These are phyloP conservation scores for Pythium aristosporum DNA, from an alignment of 352 stramenopile species.

Conservation along the genomic window DNA sequence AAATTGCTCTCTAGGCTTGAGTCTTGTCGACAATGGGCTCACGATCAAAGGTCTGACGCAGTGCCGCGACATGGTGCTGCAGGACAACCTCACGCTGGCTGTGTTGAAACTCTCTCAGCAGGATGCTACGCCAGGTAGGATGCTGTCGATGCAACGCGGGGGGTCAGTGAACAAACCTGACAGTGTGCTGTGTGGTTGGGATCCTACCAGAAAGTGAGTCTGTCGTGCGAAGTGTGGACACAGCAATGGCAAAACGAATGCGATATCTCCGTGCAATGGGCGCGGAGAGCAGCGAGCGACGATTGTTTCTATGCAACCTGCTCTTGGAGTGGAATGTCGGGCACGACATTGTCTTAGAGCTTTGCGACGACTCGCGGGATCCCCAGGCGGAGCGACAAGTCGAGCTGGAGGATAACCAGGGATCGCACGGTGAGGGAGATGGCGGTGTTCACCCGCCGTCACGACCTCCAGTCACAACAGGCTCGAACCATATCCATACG, in stretches of 20 bases:
- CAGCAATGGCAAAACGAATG: not conserved
- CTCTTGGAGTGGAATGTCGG: conserved; percentile 55
- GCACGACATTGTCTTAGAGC: conserved; percentile 48
- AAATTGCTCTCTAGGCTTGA: conserved; percentile 30
- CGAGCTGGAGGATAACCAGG: conserved; percentile 2
- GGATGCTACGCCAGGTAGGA: conserved; percentile 16
- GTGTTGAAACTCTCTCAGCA: conserved; percentile 37
- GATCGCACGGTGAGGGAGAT: not conserved
- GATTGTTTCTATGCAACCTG: conserved; percentile 43
- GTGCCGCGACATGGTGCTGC: conserved; percentile 38
- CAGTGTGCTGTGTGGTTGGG: not conserved
- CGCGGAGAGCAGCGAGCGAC: conserved; percentile 12
- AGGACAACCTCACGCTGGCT: conserved; percentile 49
- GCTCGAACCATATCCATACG: conserved; percentile 15
- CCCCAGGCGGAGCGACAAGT: not conserved
- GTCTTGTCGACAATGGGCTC: conserved; percentile 45
- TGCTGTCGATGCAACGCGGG: not conserved
- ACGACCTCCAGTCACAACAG: not conserved
- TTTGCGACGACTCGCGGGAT: conserved; percentile 31
- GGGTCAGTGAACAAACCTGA: not conserved
- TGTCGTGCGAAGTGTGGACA: not conserved
- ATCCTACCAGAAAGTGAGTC: not conserved
- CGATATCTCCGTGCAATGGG: conserved; percentile 5
- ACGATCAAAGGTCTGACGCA: conserved; percentile 29
- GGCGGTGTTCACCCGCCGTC: not conserved